Base-by-base conservation (phyloP, 371 early-diverging fungal species). In the Lichtheimia corymbifera region DNA sequence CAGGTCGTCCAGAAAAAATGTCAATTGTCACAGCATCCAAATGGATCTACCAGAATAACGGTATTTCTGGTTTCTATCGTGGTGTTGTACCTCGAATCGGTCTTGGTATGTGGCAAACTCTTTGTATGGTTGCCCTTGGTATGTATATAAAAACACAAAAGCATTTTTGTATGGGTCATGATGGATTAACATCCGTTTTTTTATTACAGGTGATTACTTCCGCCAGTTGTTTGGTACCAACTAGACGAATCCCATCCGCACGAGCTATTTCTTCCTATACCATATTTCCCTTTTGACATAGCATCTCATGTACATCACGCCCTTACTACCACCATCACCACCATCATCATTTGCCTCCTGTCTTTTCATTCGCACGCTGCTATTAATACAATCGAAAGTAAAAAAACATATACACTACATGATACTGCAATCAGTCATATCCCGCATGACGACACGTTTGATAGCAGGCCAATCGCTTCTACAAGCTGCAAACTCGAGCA, bases 41-140 rank as follows among this genome's bases (percentile, higher is more conserved):
- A 70, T 97, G 90, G 80, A 97, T 98, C 70, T 95, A 96, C 82
- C 69, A 89, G 67, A 84, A 93, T 28, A 95, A 88, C 65, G 98
- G 98, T 13, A 50, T 94, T 18, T 69, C 80, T 59, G 98, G 98
- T 20, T 97, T 98, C 70, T 98, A 94, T 82, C 83, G 96, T 52
- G 96, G 97, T 49, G 94, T 92, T n/a, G 87, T 91, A 14, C 96
- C 96, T 20, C 84, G 96, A 41, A 85, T 96, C 55, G 90, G 95
- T 57, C 76, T 97, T 50, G 95, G 96, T 58, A 89, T 95, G 70
- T 97, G 95, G 89, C 91, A 94, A 64, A 97, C 97, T 14, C 83
- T 96, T 53, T 96, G 96, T 83, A 97, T 97, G 96, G 97, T 97
- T 20, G 93, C 95, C 68, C 91, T 94, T 55, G 95, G 95, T 68